These are phyloP conservation scores for Hebeloma cylindrosporum DNA, from an alignment of 768 basidiomycete genomes.

Conservation along the genomic window DNA sequence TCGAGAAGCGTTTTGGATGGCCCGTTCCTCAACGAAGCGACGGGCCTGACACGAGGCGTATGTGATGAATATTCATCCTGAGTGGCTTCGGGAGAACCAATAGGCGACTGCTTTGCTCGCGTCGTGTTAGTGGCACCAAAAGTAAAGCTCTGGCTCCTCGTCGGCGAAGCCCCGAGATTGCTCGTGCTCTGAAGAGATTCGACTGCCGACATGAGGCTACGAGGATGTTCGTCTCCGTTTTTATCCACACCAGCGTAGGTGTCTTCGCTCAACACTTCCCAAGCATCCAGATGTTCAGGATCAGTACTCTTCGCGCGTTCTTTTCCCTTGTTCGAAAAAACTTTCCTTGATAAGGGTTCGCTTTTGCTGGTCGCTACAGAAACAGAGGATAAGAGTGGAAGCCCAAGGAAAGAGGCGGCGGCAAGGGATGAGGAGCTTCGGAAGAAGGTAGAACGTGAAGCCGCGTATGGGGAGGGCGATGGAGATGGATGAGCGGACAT, in stretches of 20 bases:
- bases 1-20: constrained; percentile 26
- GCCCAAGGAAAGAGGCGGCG: constrained; percentile 35
- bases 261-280: constrained; percentile 43
- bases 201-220: constrained; percentile 29
- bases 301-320: constrained; percentile 31
- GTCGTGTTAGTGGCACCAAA: constrained; percentile 19
- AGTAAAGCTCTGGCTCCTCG: constrained; percentile 29
- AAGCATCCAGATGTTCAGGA: constrained; percentile 38
- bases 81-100: background rate
- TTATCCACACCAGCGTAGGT: constrained; percentile 12
- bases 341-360: constrained; percentile 35
- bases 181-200: constrained; percentile 18
- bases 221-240: constrained; percentile 19
- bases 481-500: constrained; percentile 44
- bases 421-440: constrained; percentile 49
- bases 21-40: constrained; percentile 25
- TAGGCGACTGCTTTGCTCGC: constrained; percentile 13
- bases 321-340: constrained; percentile 43
- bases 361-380: constrained; percentile 25
- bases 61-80: background rate
- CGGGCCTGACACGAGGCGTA: constrained; percentile 3
- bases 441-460: constrained; percentile 37
- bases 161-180: constrained; percentile 23
- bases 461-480: constrained; percentile 37
- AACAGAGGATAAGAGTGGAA: constrained; percentile 28